Evolutionary conservation across 192 early-diverging fungal genomes (phyloP), one percentile per base, ranked within the genome.

Genomic region (Coemansia sp.): DNA sequence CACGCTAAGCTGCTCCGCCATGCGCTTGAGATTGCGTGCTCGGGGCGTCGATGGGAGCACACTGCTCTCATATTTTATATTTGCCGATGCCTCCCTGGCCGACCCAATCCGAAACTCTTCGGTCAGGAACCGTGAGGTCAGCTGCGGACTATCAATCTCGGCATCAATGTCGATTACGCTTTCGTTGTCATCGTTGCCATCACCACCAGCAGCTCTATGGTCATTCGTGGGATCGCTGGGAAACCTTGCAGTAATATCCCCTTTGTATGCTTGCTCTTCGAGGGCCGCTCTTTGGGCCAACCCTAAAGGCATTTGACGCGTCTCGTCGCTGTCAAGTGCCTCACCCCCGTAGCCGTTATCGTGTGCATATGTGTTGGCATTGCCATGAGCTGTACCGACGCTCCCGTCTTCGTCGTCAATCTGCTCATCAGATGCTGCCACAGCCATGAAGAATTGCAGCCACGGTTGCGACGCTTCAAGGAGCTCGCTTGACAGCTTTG

Each of bases 71-170:
- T 57, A 10, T 3, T 59, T 59, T 28, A 3, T 20, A 18, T 16
- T 56, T 18, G 35, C 7, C 21, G 23, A 21, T 16, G 43, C 23
- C 16, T 26, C 48, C 20, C n/a, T 58, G 8, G 30, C 20, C 0
- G 58, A 33, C 10, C 46, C 35, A 13, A 49, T 28, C 16, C 43
- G 26, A 26, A 74, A 53, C 62, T 80, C 77, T 59, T 80, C 61
- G 7, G 79, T 81, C 79, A 81, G 76, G 39, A 67, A 81, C n/a
- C 74, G 74, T 18, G 79, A 81, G 28, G 79, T 81, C 61, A 81
- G 49, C 37, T 82, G 79, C 7, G 79, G 79, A 13, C 74, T 68
- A 0, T 70, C 75, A 37, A 82, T 76, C 21, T 82, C 79, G 7
- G 74, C 67, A 33, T 82, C 79, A 49, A 72, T 65, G 52, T 82